A percentile compares a stretch with the other conserved stretches of the same genome.
phyloP scores from a whole-genome alignment of 1,284 basidiomycete species.

The Somion occarium region DNA sequence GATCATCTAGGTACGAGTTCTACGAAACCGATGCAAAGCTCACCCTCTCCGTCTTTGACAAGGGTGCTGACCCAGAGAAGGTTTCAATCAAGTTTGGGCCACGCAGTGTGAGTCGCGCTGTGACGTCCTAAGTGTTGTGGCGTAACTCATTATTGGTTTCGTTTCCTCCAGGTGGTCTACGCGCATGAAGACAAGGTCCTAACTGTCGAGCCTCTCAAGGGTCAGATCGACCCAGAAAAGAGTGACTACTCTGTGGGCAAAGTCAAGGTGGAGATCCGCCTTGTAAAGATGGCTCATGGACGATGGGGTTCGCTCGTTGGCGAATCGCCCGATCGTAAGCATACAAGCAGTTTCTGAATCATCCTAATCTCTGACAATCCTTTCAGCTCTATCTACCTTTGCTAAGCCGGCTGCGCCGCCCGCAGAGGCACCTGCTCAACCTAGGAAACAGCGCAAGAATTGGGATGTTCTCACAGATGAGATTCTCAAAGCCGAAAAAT shows the following conservation, averaged over 20 bases:
- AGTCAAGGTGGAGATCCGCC: slow-evolving; percentile 77
- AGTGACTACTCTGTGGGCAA: slow-evolving; percentile 70
- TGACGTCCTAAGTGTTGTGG: slow-evolving; percentile 2
- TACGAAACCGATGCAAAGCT: slow-evolving; percentile 80
- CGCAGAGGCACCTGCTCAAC: no score
- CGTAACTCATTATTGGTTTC: no score
- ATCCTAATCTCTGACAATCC: neutral
- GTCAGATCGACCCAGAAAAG: slow-evolving; percentile 65
- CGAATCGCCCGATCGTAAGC: slow-evolving; percentile 69
- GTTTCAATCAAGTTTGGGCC: slow-evolving; percentile 63
- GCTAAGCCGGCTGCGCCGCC: no score
- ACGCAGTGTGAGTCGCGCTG: slow-evolving; percentile 44
- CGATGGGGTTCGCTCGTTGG: slow-evolving; percentile 78
- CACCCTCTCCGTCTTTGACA: slow-evolving; percentile 76
- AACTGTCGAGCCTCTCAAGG: slow-evolving; percentile 72
- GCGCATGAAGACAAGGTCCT: slow-evolving; percentile 59
- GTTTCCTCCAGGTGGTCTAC: slow-evolving; percentile 48
- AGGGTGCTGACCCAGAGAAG: slow-evolving; percentile 61
- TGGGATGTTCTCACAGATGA: slow-evolving; percentile 79
- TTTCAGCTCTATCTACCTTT: no score
- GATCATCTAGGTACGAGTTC: slow-evolving; percentile 78
- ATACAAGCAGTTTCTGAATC: neutral
- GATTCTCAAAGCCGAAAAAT: slow-evolving; percentile 61
- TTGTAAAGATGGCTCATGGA: slow-evolving; percentile 58
- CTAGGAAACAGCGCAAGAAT: slow-evolving; percentile 54